Conservation (phyloP, 2,329 filamentous ascomycete species). For the Uncinocarpus reesii region DNA sequence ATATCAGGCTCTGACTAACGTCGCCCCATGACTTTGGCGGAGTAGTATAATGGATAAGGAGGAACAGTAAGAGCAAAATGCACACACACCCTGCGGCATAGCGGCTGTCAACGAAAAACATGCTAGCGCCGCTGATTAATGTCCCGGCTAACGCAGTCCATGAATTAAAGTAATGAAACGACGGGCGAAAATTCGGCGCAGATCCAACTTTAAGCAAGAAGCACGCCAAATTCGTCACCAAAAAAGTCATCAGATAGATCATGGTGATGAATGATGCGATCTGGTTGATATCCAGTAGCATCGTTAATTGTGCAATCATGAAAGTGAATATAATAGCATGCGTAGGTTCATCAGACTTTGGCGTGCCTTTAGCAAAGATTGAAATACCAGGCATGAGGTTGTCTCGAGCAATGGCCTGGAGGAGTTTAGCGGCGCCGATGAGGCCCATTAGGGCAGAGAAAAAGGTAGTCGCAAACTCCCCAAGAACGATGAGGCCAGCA, state of each 20-base stretch:
- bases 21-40: slow-evolving; percentile 85
- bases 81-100: slow-evolving; percentile 68
- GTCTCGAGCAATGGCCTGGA: slow-evolving; percentile 74
- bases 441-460: slow-evolving; percentile 84
- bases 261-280: slow-evolving; percentile 85
- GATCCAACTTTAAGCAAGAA: slow-evolving; percentile 79
- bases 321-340: slow-evolving; percentile 69
- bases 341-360: slow-evolving; percentile 61
- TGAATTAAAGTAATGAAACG: slow-evolving; percentile 83
- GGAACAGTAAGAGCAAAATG: slow-evolving; percentile 64
- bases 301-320: slow-evolving; percentile 62
- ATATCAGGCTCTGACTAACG: slow-evolving; percentile 80
- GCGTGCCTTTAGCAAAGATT: slow-evolving; percentile 63
- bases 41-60: slow-evolving; percentile 74
- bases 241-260: slow-evolving; percentile 86
- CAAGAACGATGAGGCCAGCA: slow-evolving; percentile 60
- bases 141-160: slow-evolving; percentile 67
- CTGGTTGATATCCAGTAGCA: slow-evolving; percentile 74
- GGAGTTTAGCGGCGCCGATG: slow-evolving; percentile 71
- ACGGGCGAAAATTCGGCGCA: slow-evolving; percentile 78
- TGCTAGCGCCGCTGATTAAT: slow-evolving; percentile 64
- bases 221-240: slow-evolving; percentile 78
- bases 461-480: slow-evolving; percentile 71
- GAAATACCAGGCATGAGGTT: slow-evolving; percentile 65
- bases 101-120: slow-evolving; percentile 82